A percentile compares a stretch with the other conserved stretches of the same genome.
Evolutionary conservation across 352 stramenopile genomes (phyloP).

Genomic region (Pythium aquatile): DNA sequence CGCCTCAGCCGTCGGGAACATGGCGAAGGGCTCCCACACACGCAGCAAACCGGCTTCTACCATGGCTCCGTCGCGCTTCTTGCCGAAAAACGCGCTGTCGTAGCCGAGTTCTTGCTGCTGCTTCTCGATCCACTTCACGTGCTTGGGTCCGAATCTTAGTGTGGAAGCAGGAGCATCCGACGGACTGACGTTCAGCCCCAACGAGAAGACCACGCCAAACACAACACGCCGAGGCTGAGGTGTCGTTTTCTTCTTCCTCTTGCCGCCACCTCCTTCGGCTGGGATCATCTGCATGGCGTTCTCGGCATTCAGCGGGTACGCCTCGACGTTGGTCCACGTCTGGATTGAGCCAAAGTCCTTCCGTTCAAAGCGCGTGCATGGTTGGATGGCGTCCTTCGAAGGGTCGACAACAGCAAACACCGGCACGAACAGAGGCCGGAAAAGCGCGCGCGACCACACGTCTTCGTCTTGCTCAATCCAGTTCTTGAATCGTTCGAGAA

Average conservation of each 20-base stretch:
- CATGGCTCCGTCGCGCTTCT: slow-evolving; percentile 27
- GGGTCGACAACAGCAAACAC: slow-evolving; percentile 25
- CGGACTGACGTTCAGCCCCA: slow-evolving; percentile 24
- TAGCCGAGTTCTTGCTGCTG: slow-evolving; percentile 44
- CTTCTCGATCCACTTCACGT: slow-evolving; percentile 36
- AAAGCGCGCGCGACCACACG: slow-evolving; percentile 44
- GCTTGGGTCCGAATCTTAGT: background rate
- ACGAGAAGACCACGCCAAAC: slow-evolving; percentile 23
- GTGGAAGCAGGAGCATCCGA: slow-evolving; percentile 9
- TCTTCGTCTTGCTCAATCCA: slow-evolving; percentile 33
- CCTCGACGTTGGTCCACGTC: slow-evolving; percentile 25
- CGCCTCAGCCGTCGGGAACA: slow-evolving; percentile 39
- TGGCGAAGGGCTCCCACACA: slow-evolving; percentile 46
- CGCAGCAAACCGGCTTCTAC: slow-evolving; percentile 19
- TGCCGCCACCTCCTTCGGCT: background rate
- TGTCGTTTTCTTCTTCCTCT: background rate
- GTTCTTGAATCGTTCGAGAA: slow-evolving; percentile 44
- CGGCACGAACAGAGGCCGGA: slow-evolving; percentile 35
- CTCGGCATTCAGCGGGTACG: background rate
- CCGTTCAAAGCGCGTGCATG: slow-evolving; percentile 34
- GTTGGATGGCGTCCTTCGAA: slow-evolving; percentile 1
- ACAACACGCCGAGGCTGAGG: slow-evolving; percentile 12
- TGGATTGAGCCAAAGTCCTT: slow-evolving; percentile 33
- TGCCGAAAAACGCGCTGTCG: slow-evolving; percentile 39
- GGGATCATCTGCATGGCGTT: slow-evolving; percentile 16